A percentile compares a stretch with the other conserved stretches of the same genome.
Evolutionary conservation across 1,284 basidiomycete genomes (phyloP).

Genomic region (Schizophyllum amplum): DNA sequence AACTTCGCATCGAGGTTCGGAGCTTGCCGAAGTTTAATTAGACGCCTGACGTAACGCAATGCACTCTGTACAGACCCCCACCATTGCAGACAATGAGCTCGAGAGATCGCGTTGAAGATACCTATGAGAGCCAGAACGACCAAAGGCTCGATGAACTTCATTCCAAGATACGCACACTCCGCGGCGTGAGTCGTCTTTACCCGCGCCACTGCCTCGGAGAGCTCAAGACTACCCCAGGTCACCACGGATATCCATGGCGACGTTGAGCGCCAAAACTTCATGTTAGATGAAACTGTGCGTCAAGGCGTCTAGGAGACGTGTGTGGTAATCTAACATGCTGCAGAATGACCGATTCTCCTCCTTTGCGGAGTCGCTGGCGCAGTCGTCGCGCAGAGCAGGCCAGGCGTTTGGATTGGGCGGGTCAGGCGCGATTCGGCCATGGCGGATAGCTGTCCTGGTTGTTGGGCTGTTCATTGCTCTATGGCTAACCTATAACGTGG

Average conservation of each 20-base stretch:
- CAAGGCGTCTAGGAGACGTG: not conserved
- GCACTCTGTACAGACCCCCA: not conserved
- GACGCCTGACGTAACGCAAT: not conserved
- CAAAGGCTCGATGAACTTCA: conserved; percentile 74
- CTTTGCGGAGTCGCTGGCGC: conserved; percentile 50
- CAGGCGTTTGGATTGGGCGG: conserved; percentile 66
- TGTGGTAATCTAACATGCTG: not conserved
- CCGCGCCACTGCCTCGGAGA: conserved; percentile 2
- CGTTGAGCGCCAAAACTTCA: conserved; percentile 71
- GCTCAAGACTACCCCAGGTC: conserved; percentile 35
- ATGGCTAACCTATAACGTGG: conserved; percentile 33
- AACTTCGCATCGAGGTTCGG: not conserved
- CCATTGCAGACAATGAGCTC: not conserved
- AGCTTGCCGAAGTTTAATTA: not conserved
- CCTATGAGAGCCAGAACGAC: conserved; percentile 77
- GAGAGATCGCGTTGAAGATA: conserved; percentile 40
- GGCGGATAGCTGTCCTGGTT: conserved; percentile 54
- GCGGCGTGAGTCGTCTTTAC: conserved; percentile 46
- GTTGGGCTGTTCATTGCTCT: conserved; percentile 35
- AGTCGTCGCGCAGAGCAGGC: conserved; percentile 57
- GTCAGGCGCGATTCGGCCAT: conserved; percentile 57
- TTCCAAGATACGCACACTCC: conserved; percentile 68
- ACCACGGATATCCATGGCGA: conserved; percentile 77
- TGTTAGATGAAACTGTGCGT: conserved; percentile 67
- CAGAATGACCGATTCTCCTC: conserved; percentile 62